phyloP scores from a whole-genome alignment of 225 moss, liverwort and hornwort genomes.

The Antitrichia curtipendula region DNA sequence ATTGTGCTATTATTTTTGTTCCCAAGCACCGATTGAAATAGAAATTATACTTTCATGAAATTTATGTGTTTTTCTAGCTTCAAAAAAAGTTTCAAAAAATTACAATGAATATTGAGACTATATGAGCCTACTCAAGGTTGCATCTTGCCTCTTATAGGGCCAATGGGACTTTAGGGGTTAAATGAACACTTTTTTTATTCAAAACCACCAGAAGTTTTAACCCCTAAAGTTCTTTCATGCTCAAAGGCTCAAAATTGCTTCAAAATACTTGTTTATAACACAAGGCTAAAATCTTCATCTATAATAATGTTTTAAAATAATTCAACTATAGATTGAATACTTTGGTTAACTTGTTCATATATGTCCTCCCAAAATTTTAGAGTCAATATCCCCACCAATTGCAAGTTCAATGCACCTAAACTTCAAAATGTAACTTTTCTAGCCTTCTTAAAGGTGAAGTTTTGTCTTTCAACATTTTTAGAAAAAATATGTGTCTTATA shows the following conservation, averaged over 20 bases:
- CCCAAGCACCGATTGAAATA: too few relatives aligned
- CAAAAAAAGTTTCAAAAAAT: too few relatives aligned
- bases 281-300: not conserved
- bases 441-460: not conserved
- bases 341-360: not conserved
- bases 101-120: too few relatives aligned
- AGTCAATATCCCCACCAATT: fast-evolving
- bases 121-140: too few relatives aligned
- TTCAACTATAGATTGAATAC: fast-evolving
- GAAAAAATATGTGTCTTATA: not conserved
- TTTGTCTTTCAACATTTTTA: not conserved
- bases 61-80: too few relatives aligned
- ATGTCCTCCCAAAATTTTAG: not conserved
- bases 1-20: too few relatives aligned
- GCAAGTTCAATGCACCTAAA: not conserved
- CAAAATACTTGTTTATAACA: fast-evolving
- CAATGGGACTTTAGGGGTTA: too few relatives aligned
- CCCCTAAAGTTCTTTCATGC: not conserved
- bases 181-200: not conserved
- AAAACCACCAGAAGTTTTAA: not conserved
- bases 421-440: not conserved
- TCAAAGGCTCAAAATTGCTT: not conserved
- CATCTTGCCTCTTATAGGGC: too few relatives aligned
- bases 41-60: too few relatives aligned
- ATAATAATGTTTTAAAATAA: not conserved